Base-by-base conservation (phyloP, 257 asterid species). In the Solanum tarijense region DNA sequence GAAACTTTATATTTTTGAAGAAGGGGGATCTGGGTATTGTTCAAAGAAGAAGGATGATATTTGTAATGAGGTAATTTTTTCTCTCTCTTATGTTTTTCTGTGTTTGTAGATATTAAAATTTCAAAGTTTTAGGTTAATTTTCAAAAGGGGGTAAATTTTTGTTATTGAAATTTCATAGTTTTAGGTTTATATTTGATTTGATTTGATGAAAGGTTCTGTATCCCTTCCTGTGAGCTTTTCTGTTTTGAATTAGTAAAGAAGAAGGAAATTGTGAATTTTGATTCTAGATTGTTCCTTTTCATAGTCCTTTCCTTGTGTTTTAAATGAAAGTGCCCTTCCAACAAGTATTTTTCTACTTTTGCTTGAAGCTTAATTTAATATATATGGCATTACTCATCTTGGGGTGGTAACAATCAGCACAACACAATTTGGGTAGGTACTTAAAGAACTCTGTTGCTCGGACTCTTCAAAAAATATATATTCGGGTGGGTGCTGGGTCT, bases 21-120 rank as follows among this genome's bases (percentile, higher is more conserved):
- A 94, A 93, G 96, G 96, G 90, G 98, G 95, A 91, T 94, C 98
- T 93, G 94, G 84, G 55, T 94, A 93, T 89, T 94, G 96, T 85
- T 93, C 96, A 83, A 95, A 95, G 90, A 95, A 95, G 90, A 88
- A 94, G 34, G 98, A 95, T 94, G 96, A 95, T 92, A 84, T 87
- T 23, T 92, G 83, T 62, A 90, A 92, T 76, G 94, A 92, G 96
- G 96, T 95, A 84, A 82, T 38, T 6, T 65, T 78, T 20, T 43
- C 62, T 11, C 14, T 82, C 21, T 52, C 23, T 52, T 20, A 52
- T 52, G 62, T 18, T 52, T 6, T 16, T 6, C 23, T 52, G n/a
- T 52, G 62, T 52, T 52, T 52, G 62, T 16, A 16, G 62, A 2
- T 16, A 52, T 52, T 1, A 16, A 52, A 52, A 52, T 52, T 31